These are phyloP conservation scores for Moesziomyces aphidis DNA, from an alignment of 1,284 basidiomycete genomes.

Conservation along the genomic window DNA sequence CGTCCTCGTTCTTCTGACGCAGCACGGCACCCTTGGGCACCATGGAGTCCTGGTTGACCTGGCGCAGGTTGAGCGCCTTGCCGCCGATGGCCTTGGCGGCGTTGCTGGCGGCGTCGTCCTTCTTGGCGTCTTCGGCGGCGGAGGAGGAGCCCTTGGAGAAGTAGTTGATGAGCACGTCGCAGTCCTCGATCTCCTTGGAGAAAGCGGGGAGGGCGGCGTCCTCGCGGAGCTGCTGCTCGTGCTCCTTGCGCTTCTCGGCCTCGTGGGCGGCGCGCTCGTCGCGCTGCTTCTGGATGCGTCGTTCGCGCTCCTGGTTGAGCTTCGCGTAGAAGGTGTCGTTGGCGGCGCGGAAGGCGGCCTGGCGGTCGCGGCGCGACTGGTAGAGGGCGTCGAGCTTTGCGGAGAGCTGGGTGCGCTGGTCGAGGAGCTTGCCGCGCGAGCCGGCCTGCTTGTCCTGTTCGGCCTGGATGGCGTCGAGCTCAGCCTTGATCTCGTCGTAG, in stretches of 20 bases:
- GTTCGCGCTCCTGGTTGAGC: conserved; percentile 64
- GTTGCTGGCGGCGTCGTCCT: conserved; percentile 33
- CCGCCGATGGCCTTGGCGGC: conserved; percentile 68
- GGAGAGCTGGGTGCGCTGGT: conserved; percentile 82
- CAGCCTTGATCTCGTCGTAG: conserved; percentile 84
- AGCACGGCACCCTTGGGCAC: conserved; percentile 77
- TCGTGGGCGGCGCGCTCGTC: conserved; percentile 87
- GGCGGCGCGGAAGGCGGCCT: conserved; percentile 59
- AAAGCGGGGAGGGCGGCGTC: conserved; percentile 92
- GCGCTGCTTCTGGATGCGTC: conserved; percentile 81
- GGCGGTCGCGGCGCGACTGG: conserved; percentile 79
- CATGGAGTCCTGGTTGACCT: conserved; percentile 77
- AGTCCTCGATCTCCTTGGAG: conserved; percentile 95
- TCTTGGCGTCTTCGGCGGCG: conserved; percentile 62
- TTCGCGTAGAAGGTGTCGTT: conserved; percentile 63
- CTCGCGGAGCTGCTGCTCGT: conserved; percentile 84
- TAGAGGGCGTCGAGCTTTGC: conserved; percentile 76
- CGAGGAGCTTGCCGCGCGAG: conserved; percentile 83
- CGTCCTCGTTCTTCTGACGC: conserved; percentile 79
- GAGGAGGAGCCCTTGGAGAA: conserved; percentile 74
- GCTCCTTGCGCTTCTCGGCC: conserved; percentile 82
- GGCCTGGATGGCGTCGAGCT: conserved; percentile 87
- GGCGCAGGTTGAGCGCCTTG: conserved; percentile 84
- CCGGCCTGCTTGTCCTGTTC: conserved; percentile 87
- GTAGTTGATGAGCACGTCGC: conserved; percentile 90